These are phyloP conservation scores for Salix purpurea DNA, from an alignment of 345 rosid species.

Conservation along the genomic window DNA sequence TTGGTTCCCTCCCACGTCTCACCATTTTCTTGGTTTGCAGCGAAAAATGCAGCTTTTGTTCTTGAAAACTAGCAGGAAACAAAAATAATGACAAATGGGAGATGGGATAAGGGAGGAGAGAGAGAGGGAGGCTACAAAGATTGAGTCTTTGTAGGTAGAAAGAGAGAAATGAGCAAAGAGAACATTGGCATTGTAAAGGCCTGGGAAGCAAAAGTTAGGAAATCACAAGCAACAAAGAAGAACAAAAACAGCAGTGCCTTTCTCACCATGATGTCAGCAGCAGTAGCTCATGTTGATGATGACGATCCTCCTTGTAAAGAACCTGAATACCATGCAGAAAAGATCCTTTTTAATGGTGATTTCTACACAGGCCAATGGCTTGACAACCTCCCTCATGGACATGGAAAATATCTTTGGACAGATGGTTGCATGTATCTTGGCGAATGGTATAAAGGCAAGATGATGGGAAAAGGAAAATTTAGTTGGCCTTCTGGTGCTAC, in stretches of 20 bases:
- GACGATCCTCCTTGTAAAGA: slow-evolving; percentile 35
- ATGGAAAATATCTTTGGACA: slow-evolving; percentile 82
- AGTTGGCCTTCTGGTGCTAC: slow-evolving; percentile 94
- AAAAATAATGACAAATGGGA: slow-evolving; percentile 4
- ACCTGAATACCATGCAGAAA: slow-evolving; percentile 45
- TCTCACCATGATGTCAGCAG: slow-evolving; percentile 46
- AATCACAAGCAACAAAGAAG: slow-evolving; percentile 38
- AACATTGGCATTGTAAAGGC: slow-evolving; percentile 34
- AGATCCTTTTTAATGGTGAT: slow-evolving; percentile 58
- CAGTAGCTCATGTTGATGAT: slow-evolving; percentile 90
- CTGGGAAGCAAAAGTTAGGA: slow-evolving; percentile 34
- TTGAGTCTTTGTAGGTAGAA: not conserved
- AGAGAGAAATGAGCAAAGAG: slow-evolving; percentile 36
- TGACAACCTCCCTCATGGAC: slow-evolving; percentile 67
- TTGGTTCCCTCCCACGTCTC: not conserved
- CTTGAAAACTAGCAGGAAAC: slow-evolving; percentile 4
- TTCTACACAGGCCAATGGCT: slow-evolving; percentile 83
- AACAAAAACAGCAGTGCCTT: slow-evolving; percentile 29
- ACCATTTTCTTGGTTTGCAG: not conserved
- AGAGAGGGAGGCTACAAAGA: not conserved
- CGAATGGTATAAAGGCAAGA: slow-evolving; percentile 72
- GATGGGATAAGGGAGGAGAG: not conserved
- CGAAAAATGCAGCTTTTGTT: slow-evolving; percentile 10
- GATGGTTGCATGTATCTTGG: slow-evolving; percentile 96
- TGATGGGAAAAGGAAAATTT: slow-evolving; percentile 76